These are phyloP conservation scores for Quercus tomentella DNA, from an alignment of 331 rosid species.

Conservation along the genomic window DNA sequence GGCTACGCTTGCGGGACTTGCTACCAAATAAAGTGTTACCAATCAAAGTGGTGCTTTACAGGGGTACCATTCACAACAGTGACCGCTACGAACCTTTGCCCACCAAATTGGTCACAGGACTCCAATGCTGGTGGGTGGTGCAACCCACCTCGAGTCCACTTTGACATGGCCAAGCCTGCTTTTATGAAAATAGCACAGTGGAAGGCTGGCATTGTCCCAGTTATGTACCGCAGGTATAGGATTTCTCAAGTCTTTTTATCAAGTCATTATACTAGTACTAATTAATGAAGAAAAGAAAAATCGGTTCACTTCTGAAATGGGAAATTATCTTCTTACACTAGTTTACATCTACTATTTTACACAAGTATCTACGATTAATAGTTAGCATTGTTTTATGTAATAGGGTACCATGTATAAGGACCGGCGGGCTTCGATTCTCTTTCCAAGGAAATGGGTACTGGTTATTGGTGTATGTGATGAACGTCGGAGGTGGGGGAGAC, in stretches of 20 bases:
- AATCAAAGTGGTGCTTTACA: conserved; percentile 42
- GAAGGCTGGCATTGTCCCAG: conserved; percentile 76
- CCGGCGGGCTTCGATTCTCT: conserved; percentile 60
- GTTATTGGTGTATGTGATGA: conserved; percentile 88
- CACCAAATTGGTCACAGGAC: conserved; percentile 72
- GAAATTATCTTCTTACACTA: too few species aligned
- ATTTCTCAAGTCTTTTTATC: too few species aligned
- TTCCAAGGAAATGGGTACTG: conserved; percentile 93
- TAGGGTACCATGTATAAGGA: conserved; percentile 64
- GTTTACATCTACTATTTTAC: too few species aligned
- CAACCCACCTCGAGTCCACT: conserved; percentile 83
- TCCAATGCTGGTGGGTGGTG: conserved; percentile 89
- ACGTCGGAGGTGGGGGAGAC: conserved; percentile 90
- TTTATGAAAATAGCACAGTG: conserved; percentile 83
- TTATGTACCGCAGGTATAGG: conserved; percentile 67
- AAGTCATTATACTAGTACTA: too few species aligned
- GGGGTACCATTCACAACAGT: conserved; percentile 47
- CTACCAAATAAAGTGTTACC: conserved; percentile 66
- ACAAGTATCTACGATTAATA: too few species aligned
- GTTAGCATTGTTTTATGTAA: neutral
- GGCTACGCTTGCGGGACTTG: conserved; percentile 88
- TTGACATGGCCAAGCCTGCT: conserved; percentile 89
- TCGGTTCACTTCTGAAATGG: too few species aligned
- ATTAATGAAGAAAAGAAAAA: too few species aligned
- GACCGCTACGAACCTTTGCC: conserved; percentile 87